Base-by-base conservation (phyloP, 306 rosid species). In the Vachellia pachyceras region DNA sequence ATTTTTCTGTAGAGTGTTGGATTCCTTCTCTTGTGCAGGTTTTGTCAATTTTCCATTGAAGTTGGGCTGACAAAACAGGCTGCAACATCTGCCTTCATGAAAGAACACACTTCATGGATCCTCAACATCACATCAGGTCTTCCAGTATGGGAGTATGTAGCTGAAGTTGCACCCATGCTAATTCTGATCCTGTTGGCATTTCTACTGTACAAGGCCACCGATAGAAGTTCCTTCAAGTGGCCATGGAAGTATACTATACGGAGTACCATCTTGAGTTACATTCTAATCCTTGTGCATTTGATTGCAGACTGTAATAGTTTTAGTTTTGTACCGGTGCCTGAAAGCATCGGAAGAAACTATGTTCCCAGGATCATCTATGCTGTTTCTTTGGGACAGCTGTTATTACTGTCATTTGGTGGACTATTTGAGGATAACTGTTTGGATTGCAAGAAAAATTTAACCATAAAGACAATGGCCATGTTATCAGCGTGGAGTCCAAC, bases 1-100 rank as follows among this genome's bases (percentile, higher is more conserved):
- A 66, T 73, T 66, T 72, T 82, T 66, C 46, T 90, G 94, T 90
- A 95, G 99, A 91, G 87, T 60, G 35, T 91, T 84, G 91, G 87
- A 39, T 91, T 95, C 79, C 97, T 95, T 87, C 80, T 95, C 84
- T 86, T 95, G 86, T 79, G 94, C 86, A 87, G 86, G 82, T 83
- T 91, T 75, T 90, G 90, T 86, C 92, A 97, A 87, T 91, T 90
- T 84, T 72, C 91, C 22, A 90, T 93, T 82, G 98, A 95, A 84
- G 85, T 91, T 87, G 99, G 99, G 74, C 79, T 86, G 78, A 83
- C 94, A 57, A 95, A 95, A 92, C 97, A 95, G 86, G 91, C 97
- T 78, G 92, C 93, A 39, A 89, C 92, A 52, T 91, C 95, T 71
- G 96, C 92, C 52, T 85, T 86, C 85, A 80, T 89, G 90, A 90